These are phyloP conservation scores for Taphrina populina DNA, from an alignment of 1,139 yeast genomes.

Conservation along the genomic window DNA sequence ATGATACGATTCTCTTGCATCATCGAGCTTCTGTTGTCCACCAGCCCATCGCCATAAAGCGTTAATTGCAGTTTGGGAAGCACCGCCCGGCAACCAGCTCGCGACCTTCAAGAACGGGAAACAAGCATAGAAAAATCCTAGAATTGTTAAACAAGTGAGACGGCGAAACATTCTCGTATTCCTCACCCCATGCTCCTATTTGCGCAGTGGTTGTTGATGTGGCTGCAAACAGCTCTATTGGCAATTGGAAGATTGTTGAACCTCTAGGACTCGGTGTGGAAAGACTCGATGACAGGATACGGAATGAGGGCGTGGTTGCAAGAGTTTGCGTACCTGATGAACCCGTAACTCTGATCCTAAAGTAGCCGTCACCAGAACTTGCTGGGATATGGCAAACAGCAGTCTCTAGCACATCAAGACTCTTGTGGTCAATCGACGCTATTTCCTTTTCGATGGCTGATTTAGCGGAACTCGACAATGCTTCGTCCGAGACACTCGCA, in stretches of 20 bases:
- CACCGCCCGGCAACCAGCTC: constrained; percentile 28
- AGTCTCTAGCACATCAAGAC: constrained; percentile 14
- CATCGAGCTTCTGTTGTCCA: constrained; percentile 17
- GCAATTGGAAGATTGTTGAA: constrained; percentile 24
- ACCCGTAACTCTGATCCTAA: constrained; percentile 17
- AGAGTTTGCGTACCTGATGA: constrained; percentile 7
- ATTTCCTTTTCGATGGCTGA: constrained; percentile 10
- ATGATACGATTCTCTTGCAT: constrained; percentile 9
- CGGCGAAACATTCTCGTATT: background rate
- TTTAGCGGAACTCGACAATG: background rate
- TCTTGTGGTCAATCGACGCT: background rate
- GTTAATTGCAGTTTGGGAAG: constrained; percentile 14
- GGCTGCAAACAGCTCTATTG: constrained; percentile 21
- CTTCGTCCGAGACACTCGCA: constrained; percentile 5
- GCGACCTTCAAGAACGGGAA: constrained; percentile 30
- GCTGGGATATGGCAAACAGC: constrained; percentile 29
- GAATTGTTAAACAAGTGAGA: background rate
- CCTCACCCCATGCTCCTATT: constrained; percentile 27
- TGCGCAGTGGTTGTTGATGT: constrained; percentile 21
- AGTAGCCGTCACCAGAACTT: constrained; percentile 25
- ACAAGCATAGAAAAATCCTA: constrained; percentile 28
- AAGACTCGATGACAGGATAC: constrained; percentile 20
- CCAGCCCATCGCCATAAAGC: constrained; percentile 30
- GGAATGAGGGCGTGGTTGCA: constrained; percentile 19
- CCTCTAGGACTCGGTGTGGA: constrained; percentile 30